Conservation (phyloP, 768 basidiomycete genomes). For the Neoboletus magnificus region DNA sequence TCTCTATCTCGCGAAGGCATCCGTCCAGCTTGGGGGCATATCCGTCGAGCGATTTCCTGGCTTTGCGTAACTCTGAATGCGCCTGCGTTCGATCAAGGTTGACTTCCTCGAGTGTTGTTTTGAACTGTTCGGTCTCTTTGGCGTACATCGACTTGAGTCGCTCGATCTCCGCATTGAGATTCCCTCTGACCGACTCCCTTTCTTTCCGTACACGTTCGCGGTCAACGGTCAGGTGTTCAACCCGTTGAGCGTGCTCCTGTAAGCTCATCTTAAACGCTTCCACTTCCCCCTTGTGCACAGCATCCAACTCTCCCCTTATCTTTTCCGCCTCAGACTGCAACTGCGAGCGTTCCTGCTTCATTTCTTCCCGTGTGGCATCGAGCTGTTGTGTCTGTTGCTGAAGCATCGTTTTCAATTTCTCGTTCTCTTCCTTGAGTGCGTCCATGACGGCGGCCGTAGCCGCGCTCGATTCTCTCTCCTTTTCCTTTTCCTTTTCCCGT, state of each 20-base stretch:
- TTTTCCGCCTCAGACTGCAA: conserved; percentile 9
- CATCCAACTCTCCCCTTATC: conserved; percentile 13
- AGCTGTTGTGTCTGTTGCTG: conserved; percentile 19
- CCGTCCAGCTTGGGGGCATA: conserved; percentile 19
- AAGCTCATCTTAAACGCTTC: conserved; percentile 16
- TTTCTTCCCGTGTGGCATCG: conserved; percentile 7
- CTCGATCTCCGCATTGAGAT: conserved; percentile 23
- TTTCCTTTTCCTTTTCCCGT: conserved; percentile 17
- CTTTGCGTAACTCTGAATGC: conserved; percentile 21
- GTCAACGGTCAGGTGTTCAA: conserved; percentile 20
- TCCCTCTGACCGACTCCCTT: conserved; percentile 14
- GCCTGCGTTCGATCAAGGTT: conserved; percentile 18
- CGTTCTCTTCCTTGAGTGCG: conserved; percentile 23
- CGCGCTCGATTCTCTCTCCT: conserved; percentile 5
- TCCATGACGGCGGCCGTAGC: background rate
- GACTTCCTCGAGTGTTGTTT: conserved; percentile 25
- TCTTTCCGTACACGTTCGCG: conserved; percentile 27
- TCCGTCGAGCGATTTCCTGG: conserved; percentile 17
- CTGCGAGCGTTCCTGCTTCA: conserved; percentile 9
- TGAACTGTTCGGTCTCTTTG: conserved; percentile 16
- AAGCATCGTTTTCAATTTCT: conserved; percentile 19
- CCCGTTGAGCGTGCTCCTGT: conserved; percentile 18
- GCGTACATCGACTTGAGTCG: conserved; percentile 13
- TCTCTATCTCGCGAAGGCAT: conserved; percentile 15
- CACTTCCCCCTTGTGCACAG: conserved; percentile 8